Conservation (phyloP, 169 alveolate genomes). For the Eimeria falciformis region DNA sequence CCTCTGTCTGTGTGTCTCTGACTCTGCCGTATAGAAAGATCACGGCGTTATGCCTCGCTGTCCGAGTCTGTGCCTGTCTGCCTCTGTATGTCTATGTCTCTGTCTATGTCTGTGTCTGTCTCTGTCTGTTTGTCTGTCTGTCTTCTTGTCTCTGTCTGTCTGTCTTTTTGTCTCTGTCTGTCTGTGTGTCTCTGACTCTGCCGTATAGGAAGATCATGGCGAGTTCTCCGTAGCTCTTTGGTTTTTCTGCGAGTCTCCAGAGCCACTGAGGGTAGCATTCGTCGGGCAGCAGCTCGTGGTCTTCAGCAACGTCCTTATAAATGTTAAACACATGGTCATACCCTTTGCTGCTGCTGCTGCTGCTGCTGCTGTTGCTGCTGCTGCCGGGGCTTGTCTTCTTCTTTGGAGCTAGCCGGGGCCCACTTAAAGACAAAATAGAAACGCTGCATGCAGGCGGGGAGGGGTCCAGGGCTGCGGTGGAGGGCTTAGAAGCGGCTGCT, state of each 20-base stretch:
- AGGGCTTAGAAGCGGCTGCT: no score
- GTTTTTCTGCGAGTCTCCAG: background rate
- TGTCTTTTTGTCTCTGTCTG: no score
- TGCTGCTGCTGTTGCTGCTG: conserved; percentile 6
- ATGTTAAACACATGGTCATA: conserved; percentile 65
- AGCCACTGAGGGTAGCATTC: conserved; percentile 65
- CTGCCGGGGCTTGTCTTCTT: conserved; percentile 12
- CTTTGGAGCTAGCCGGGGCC: background rate
- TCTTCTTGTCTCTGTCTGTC: background rate
- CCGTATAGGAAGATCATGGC: conserved; percentile 65
- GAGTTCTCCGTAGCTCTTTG: conserved; percentile 68
- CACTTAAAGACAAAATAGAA: no score
- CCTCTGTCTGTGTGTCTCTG: no score
- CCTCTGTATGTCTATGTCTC: no score
- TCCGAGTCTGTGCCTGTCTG: no score
- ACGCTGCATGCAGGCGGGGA: no score
- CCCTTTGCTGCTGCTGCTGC: conserved; percentile 4
- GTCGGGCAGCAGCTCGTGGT: conserved; percentile 52
- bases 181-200: no score
- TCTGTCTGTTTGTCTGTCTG: background rate
- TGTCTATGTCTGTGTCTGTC: no score
- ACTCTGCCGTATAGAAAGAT: no score
- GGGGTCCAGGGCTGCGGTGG: no score
- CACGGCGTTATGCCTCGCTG: no score
- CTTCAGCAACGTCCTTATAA: conserved; percentile 30